Conservation (phyloP, 2,329 filamentous ascomycete genomes). For the Colletotrichum tanaceti region DNA sequence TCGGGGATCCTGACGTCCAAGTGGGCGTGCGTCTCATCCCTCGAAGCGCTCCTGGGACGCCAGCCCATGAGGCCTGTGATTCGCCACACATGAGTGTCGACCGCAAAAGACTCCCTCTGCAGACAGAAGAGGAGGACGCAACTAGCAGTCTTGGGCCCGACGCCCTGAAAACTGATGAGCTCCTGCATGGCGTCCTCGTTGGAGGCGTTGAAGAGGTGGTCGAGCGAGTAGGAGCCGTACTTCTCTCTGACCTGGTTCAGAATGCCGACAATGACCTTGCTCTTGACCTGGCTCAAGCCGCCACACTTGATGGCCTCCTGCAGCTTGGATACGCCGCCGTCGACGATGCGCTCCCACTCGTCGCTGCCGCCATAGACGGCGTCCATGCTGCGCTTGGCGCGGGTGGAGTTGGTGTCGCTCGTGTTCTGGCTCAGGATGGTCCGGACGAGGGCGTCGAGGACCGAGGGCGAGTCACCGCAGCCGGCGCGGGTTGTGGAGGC, state of each 20-base stretch:
- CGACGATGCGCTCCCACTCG: constrained; percentile 56
- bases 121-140: constrained; percentile 66
- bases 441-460: constrained; percentile 64
- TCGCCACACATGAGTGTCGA: constrained; percentile 65
- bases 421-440: constrained; percentile 67
- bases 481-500: constrained; percentile 74
- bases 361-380: constrained; percentile 56
- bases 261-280: constrained; percentile 76
- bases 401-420: constrained; percentile 66
- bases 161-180: constrained; percentile 62
- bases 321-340: constrained; percentile 54
- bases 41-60: constrained; percentile 54
- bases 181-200: constrained; percentile 63
- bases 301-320: constrained; percentile 75
- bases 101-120: constrained; percentile 60
- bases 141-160: constrained; percentile 66
- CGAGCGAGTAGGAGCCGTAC: constrained; percentile 59
- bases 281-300: constrained; percentile 78
- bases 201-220: constrained; percentile 58
- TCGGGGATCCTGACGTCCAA: constrained; percentile 61
- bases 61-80: constrained; percentile 62
- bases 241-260: constrained; percentile 69
- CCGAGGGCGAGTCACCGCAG: constrained; percentile 62
- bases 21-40: constrained; percentile 62
- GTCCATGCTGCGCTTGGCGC: constrained; percentile 66